Evolutionary conservation across 768 basidiomycete genomes (phyloP), one percentile per base, ranked within the genome.

Genomic region (Crassisporium funariophilum): DNA sequence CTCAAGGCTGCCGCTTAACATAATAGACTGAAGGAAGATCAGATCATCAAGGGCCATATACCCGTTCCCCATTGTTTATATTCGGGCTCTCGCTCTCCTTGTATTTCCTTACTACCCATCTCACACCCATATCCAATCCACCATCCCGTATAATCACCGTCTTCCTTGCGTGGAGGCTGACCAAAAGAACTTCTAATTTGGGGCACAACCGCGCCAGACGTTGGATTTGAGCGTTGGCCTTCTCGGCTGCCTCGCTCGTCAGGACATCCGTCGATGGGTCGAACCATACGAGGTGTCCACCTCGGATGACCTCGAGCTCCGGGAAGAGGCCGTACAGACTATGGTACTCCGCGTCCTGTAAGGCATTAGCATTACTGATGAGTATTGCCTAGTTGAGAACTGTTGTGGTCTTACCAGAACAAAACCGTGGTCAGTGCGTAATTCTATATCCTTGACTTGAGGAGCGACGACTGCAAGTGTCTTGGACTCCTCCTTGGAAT

Each of bases 371-470:
- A 33, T 11, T 2, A 33, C 16, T 15, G 16, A 2, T 12, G 12
- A 2, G 31, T 33, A 15, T 33, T 33, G 5, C 5, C 12, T 11
- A 33, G 5, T 11, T 12, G 16, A 12, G 2, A 33, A 15, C 31
- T 11, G 12, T 33, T 15, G 16, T 15, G 31, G 31, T n/a, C n/a
- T 11, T 11, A 33, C 16, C 31, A 2, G 2, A 5, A 24, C 7
- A 19, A 11, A 8, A 23, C 41, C 25, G 13, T 8, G 24, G 2
- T 33, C 11, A n/a, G 15, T 6, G 7, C 9, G 15, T 4, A 49
- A 36, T 12, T 49, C 35, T 15, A 44, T 12, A 15, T 49, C 41
- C 20, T 15, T 44, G 24, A 44, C 29, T 16, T 50, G 49, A 22
- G 49, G 49, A 17, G 36, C 35, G 22, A 45, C 22, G 20, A 24